phyloP scores from a whole-genome alignment of 148 eudicot species.

The Simmondsia chinensis region DNA sequence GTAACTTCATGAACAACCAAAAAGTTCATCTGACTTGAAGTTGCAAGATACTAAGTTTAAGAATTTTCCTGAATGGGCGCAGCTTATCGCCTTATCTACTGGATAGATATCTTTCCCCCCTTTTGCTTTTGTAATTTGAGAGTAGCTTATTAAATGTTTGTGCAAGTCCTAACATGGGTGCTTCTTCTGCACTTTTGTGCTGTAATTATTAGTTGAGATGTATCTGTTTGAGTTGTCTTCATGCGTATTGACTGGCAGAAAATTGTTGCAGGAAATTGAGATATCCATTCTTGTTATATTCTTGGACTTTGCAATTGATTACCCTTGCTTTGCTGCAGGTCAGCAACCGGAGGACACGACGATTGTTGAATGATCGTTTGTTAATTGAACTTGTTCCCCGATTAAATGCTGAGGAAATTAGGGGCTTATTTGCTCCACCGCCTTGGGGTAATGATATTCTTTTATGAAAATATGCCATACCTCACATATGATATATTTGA shows the following conservation, averaged over 20 bases:
- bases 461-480: neutral
- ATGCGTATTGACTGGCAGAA: neutral
- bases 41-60: no score
- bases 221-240: neutral
- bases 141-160: no score
- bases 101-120: no score
- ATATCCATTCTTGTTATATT: neutral
- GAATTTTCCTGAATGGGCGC: no score
- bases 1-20: no score
- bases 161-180: no score
- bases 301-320: slow-evolving; percentile 1
- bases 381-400: slow-evolving; percentile 96
- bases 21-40: no score
- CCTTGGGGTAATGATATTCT: slow-evolving; percentile 63
- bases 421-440: slow-evolving; percentile 95
- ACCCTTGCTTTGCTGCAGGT: slow-evolving; percentile 35
- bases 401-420: slow-evolving; percentile 72
- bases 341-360: slow-evolving; percentile 81
- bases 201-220: no score
- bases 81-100: no score
- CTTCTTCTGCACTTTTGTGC: no score
- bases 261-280: neutral
- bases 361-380: slow-evolving; percentile 80
- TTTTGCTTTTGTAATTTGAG: no score
- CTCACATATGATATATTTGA: no score